A percentile compares a stretch with the other conserved stretches of the same genome.
phyloP scores from a whole-genome alignment of 2,329 filamentous ascomycete species.

The Xenoacremonium recifei region DNA sequence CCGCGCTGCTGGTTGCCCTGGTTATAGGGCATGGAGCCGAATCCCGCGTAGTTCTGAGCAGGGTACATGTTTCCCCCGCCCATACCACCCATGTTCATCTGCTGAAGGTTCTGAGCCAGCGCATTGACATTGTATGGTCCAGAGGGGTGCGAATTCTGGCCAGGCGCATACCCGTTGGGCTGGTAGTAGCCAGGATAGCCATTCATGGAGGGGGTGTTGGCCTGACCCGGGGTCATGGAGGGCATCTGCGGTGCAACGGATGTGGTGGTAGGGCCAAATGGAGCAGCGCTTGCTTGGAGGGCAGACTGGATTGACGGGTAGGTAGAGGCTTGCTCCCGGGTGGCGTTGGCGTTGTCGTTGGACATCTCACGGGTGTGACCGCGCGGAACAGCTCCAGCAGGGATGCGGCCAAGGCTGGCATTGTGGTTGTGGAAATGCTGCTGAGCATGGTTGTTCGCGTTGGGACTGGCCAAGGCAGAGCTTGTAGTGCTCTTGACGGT shows the following conservation, averaged over 20 bases:
- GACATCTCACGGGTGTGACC: conserved; percentile 75
- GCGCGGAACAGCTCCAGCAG: conserved; percentile 61
- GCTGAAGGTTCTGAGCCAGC: conserved; percentile 67
- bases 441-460: conserved; percentile 58
- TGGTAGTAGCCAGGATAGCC: conserved; percentile 34
- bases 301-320: conserved; percentile 66
- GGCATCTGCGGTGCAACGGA: conserved; percentile 27
- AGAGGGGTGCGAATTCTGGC: conserved; percentile 24
- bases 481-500: conserved; percentile 72
- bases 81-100: conserved; percentile 55
- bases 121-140: conserved; percentile 41
- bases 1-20: conserved; percentile 56
- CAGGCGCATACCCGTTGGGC: conserved; percentile 27
- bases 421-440: conserved; percentile 75
- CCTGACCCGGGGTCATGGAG: conserved; percentile 21
- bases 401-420: conserved; percentile 77
- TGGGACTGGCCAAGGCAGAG: conserved; percentile 40
- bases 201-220: conserved; percentile 21
- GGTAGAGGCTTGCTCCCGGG: conserved; percentile 43
- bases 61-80: conserved; percentile 48
- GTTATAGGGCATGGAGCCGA: conserved; percentile 49
- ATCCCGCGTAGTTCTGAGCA: conserved; percentile 57
- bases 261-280: conserved; percentile 66
- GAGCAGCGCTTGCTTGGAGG: conserved; percentile 75
- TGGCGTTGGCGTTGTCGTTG: conserved; percentile 41